Percentiles rank a stretch among this genome's conserved stretches.
Evolutionary conservation across 169 alveolate species (phyloP).

Genomic region (Cryptosporidium xiaoi): DNA sequence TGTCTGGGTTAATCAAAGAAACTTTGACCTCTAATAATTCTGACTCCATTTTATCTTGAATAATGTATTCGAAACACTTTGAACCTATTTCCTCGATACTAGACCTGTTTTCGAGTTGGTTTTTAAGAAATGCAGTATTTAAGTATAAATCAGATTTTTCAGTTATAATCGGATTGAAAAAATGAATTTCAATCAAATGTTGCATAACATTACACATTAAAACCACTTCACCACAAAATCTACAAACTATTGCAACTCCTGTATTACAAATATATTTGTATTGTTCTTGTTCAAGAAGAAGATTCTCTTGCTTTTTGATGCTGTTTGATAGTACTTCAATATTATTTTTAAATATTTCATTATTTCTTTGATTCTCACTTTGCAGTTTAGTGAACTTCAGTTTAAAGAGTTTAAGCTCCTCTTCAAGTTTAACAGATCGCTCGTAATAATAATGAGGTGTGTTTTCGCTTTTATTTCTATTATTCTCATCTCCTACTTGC

Average conservation of each 20-base stretch:
- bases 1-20: not conserved
- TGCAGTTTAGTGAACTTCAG: constrained; percentile 5
- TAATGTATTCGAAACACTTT: constrained; percentile 49
- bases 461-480: constrained; percentile 19
- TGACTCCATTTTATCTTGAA: constrained; percentile 31
- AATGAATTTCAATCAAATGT: constrained; percentile 38
- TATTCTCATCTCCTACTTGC: not conserved
- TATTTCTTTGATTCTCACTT: constrained; percentile 47
- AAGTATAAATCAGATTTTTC: constrained; percentile 20
- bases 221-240: constrained; percentile 51
- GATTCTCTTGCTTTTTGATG: constrained; percentile 28
- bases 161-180: not conserved
- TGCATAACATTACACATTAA: constrained; percentile 45
- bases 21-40: constrained; percentile 7
- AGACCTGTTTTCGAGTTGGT: constrained; percentile 22
- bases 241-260: constrained; percentile 62
- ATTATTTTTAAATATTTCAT: constrained; percentile 52
- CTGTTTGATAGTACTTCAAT: not conserved
- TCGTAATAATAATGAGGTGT: constrained; percentile 70
- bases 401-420: constrained; percentile 26
- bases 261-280: constrained; percentile 64
- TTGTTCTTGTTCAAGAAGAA: constrained; percentile 55
- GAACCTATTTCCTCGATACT: constrained; percentile 9
- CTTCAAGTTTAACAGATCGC: constrained; percentile 50
- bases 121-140: constrained; percentile 5